Conservation (phyloP, 768 basidiomycete genomes). For the Boletus pseudo-olivaceus region DNA sequence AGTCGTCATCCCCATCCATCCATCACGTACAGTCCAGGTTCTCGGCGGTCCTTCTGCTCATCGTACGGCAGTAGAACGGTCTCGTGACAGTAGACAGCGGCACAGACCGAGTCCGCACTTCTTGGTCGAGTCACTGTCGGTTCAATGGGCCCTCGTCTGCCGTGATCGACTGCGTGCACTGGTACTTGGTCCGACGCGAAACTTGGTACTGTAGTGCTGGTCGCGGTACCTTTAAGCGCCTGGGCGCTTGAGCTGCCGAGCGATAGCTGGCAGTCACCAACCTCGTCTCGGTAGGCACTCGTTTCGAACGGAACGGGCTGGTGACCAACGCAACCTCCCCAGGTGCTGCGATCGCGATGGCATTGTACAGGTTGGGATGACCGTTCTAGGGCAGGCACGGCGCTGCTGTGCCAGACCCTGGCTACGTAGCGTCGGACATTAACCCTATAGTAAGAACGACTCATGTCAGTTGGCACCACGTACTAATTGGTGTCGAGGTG, state of each 20-base stretch:
- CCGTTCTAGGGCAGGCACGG: not conserved
- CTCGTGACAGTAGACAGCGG: constrained; percentile 8
- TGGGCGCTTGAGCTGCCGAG: not conserved
- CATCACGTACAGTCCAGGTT: constrained; percentile 16
- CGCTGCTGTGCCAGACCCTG: not conserved
- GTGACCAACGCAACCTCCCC: not conserved
- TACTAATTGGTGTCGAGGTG: not conserved
- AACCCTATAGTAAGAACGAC: not conserved
- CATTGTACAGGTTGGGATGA: not conserved
- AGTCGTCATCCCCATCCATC: not conserved
- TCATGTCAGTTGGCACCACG: not conserved
- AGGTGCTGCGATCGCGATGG: not conserved
- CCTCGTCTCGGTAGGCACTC: not conserved
- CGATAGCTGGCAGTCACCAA: not conserved
- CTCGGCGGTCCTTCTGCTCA: constrained; percentile 1
- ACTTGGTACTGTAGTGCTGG: not conserved
- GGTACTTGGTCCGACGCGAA: not conserved
- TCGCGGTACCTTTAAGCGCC: not conserved
- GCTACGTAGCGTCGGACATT: not conserved
- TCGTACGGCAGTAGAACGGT: not conserved
- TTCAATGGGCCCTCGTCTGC: not conserved
- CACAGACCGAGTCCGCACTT: not conserved
- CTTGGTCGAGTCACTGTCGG: not conserved
- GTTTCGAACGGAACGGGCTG: not conserved
- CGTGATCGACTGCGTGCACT: not conserved